Conservation (phyloP, 1,284 basidiomycete genomes). For the Sphaerobolus stellatus region DNA sequence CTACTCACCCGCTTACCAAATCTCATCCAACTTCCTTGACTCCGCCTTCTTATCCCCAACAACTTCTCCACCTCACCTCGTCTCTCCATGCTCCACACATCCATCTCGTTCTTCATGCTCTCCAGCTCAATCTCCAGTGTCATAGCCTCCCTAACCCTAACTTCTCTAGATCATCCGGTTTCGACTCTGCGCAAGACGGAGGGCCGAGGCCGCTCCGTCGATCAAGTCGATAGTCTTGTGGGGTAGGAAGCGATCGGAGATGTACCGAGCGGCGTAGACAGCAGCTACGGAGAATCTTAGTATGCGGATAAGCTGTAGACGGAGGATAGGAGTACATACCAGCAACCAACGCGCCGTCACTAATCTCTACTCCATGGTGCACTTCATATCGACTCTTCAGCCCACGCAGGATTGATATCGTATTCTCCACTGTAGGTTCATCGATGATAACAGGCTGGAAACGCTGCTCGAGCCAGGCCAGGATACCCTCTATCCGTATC, state of each 20-base stretch:
- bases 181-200: slow-evolving; percentile 92
- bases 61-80: slow-evolving; percentile 65
- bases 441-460: slow-evolving; percentile 89
- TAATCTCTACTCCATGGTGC: slow-evolving; percentile 90
- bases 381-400: slow-evolving; percentile 84
- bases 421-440: slow-evolving; percentile 83
- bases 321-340: no score
- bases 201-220: slow-evolving; percentile 84
- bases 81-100: slow-evolving; percentile 78
- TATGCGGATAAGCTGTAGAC: no score
- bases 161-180: slow-evolving; percentile 83
- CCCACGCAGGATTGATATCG: slow-evolving; percentile 87
- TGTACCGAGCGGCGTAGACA: slow-evolving; percentile 78
- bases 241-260: slow-evolving; percentile 83
- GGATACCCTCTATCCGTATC: no score
- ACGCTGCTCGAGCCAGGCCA: slow-evolving; percentile 85
- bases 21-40: slow-evolving; percentile 58
- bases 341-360: slow-evolving; percentile 84
- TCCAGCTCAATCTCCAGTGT: slow-evolving; percentile 90
- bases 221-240: slow-evolving; percentile 91
- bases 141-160: slow-evolving; percentile 82
- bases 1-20: slow-evolving; percentile 70
- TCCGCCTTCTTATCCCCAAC: slow-evolving; percentile 60
- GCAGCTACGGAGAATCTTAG: no score
- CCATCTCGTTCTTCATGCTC: slow-evolving; percentile 85